Evolutionary conservation across 768 basidiomycete genomes (phyloP), one percentile per base, ranked within the genome.

Genomic region (Tephrocybe rancida): DNA sequence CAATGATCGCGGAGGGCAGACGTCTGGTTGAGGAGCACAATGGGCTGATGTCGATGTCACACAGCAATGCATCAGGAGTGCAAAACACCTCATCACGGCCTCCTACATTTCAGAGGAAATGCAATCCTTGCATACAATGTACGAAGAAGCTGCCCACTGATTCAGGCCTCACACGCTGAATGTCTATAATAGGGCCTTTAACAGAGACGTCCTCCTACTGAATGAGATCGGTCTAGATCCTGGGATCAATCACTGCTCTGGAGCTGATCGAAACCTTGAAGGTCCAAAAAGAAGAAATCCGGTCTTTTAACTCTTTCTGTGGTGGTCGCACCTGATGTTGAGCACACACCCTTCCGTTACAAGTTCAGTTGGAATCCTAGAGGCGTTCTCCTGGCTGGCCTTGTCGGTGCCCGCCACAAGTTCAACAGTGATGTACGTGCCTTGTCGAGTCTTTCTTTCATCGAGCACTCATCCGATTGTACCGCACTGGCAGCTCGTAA

Each of bases 281-380:
- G 32, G 62, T 68, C 8, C 69, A 83, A 59, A 77, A 76, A 19
- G 87, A 84, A 66, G 67, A 73, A 13, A 76, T 93, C 9, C 64
- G 79, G 0, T 87, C 89, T 0, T 97, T 96, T 67, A 84, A 84
- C 1, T 94, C 92, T 1, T 95, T 95, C 77, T 98, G 95, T 52
- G 95, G 95, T 1, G 95, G 95, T 1, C 75, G 86, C 88, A 0
- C 91, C 91, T 0, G 88, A 88, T 38, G 76, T 77, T 8, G 61
- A 70, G 8, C 68, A 75, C 56, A 83, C 88, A 14, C 92, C 93
- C 1, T 71, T 95, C 9, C 79, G 87, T n/a, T 95, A 96, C 64
- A 96, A 95, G 65, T 94, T 94, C 65, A 92, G 92, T 59, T 98
- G 95, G 95, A 90, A 85, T 44, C 94, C 95, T 0, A 78, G 85